Evolutionary conservation across 345 rosid genomes (phyloP).

Genomic region (Hibiscus mutabilis): DNA sequence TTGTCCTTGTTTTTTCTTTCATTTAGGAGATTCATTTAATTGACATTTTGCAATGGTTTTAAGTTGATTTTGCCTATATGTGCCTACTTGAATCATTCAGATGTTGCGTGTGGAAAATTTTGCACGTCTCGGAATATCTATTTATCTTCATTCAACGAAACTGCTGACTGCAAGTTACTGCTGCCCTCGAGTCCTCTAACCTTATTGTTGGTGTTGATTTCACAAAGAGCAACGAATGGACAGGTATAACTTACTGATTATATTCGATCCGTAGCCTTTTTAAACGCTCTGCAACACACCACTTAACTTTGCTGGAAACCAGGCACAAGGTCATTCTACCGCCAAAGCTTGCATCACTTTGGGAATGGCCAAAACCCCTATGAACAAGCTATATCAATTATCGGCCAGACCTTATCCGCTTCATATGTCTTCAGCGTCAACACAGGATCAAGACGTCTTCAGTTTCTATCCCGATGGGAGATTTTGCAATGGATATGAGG

Average conservation of each 20-base stretch:
- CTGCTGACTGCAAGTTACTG: constrained; percentile 52
- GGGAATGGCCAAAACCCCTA: constrained; percentile 57
- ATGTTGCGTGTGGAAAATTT: background rate
- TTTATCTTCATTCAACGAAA: background rate
- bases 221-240: constrained; percentile 98
- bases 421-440: constrained; percentile 47
- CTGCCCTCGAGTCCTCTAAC: constrained; percentile 75
- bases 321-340: constrained; percentile 69
- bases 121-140: too few relatives aligned
- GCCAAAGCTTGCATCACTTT: constrained; percentile 57
- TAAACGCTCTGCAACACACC: background rate
- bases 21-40: background rate
- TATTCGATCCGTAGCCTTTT: background rate
- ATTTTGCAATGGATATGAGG: constrained; percentile 80
- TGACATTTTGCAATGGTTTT: background rate
- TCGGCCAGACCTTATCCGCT: constrained; percentile 61
- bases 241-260: constrained; percentile 43
- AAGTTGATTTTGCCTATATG: background rate
- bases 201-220: constrained; percentile 88
- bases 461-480: constrained; percentile 60
- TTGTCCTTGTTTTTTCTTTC: background rate
- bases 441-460: constrained; percentile 92
- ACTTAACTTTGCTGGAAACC: constrained; percentile 18
- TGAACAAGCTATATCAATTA: constrained; percentile 74
- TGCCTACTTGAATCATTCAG: background rate